A percentile compares a stretch with the other conserved stretches of the same genome.
These are phyloP conservation scores for Tritrichomonas musculus DNA, from an alignment of 208 protist genomes.

Conservation along the genomic window DNA sequence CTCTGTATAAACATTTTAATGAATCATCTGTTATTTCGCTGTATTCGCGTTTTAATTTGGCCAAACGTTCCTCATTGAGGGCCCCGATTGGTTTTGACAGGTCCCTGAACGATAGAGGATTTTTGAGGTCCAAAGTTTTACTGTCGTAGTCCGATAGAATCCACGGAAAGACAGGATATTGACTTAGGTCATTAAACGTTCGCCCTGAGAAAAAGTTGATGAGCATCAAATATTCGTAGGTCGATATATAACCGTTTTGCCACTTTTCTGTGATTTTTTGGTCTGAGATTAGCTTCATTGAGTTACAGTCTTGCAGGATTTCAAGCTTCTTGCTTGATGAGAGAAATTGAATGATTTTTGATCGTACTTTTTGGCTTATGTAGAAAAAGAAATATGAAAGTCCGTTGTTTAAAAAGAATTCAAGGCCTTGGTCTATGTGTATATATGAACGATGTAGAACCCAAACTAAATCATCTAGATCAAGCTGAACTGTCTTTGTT, in stretches of 20 bases:
- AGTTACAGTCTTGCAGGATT: too few relatives aligned
- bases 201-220: neutral
- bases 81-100: constrained; percentile 14
- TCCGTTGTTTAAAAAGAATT: neutral
- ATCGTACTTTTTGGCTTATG: neutral
- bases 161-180: constrained; percentile 25
- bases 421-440: neutral
- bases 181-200: neutral
- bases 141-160: neutral
- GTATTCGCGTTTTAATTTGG: neutral
- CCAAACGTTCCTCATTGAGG: neutral
- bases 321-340: too few relatives aligned
- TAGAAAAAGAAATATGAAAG: neutral
- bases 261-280: neutral
- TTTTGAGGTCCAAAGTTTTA: neutral
- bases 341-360: neutral
- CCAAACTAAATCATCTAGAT: neutral
- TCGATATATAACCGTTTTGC: neutral
- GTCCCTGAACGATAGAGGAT: neutral
- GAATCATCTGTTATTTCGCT: neutral
- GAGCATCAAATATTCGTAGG: neutral
- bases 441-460: neutral
- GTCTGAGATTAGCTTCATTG: too few relatives aligned
- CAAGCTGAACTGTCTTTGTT: neutral
- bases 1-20: constrained; percentile 89